These are phyloP conservation scores for Neoboletus subvelutipes DNA, from an alignment of 768 basidiomycete species.

Conservation along the genomic window DNA sequence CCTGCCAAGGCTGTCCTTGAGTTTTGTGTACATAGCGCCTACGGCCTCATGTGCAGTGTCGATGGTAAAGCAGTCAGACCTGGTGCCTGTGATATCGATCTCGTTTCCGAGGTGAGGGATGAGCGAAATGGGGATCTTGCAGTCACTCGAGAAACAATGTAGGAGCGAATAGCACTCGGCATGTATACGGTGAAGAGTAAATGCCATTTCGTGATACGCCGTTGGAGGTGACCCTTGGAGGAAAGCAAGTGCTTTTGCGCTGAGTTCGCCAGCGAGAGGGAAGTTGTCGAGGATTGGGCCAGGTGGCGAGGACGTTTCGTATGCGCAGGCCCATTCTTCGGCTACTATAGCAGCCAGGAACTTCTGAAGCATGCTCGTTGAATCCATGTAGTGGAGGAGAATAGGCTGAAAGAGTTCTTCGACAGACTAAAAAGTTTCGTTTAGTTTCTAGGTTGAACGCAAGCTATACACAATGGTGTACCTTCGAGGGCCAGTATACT, in stretches of 20 bases:
- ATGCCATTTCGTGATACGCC: conserved; percentile 90
- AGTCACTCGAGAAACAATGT: conserved; percentile 81
- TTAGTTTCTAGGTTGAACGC: not conserved
- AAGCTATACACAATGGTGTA: conserved; percentile 25
- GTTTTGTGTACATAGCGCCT: conserved; percentile 63
- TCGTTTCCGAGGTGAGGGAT: conserved; percentile 79
- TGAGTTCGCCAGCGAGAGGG: conserved; percentile 64
- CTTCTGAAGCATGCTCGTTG: conserved; percentile 89
- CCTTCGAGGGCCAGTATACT: conserved; percentile 62
- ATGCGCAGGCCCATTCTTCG: conserved; percentile 85
- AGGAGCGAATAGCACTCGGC: conserved; percentile 77
- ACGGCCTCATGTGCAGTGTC: conserved; percentile 72
- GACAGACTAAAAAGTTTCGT: conserved; percentile 34
- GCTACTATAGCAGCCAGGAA: conserved; percentile 81
- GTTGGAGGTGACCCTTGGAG: conserved; percentile 74
- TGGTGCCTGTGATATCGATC: conserved; percentile 70
- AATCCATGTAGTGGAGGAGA: conserved; percentile 76
- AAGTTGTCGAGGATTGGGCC: conserved; percentile 54
- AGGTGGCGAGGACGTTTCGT: conserved; percentile 37
- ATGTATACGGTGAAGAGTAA: conserved; percentile 76
- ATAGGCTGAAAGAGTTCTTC: conserved; percentile 75
- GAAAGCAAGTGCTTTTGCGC: conserved; percentile 63
- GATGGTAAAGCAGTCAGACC: conserved; percentile 71
- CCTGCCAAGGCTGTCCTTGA: conserved; percentile 73
- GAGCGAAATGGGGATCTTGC: conserved; percentile 76